Evolutionary conservation across 352 stramenopile genomes (phyloP), one percentile per base, ranked within the genome.

Genomic region (Globisporangium orthogonon): DNA sequence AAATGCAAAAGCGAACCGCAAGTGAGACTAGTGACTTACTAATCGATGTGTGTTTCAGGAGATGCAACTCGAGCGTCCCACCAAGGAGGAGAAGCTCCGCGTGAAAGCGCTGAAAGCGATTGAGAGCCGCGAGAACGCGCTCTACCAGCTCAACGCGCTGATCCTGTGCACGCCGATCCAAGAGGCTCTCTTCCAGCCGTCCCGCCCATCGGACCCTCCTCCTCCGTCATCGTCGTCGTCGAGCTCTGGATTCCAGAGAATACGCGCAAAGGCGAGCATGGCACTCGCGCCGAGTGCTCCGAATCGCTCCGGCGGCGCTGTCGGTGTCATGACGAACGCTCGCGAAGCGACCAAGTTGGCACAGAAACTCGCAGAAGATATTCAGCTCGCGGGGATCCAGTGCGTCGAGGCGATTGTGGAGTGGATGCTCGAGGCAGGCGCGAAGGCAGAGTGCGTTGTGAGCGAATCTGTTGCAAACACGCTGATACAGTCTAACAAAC

Each of bases 371-470:
- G 77, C 73, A 3, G 73, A 69, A 5, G 75, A 88, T 47, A 62
- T 91, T 6, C 81, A 91, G 54, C 39, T 87, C 45, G 54, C 69
- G 1, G 81, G 81, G 1, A 87, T 89, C 15, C 76, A 89, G 45
- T 85, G 74, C n/a, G 78, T 91, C 5, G 81, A 91, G 70, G 67
- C 73, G 15, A 68, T 91, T 31, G 81, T 91, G 7, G 81, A 89
- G 60, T 91, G 81, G 81, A 91, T 91, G 76, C 68, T 91, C 10
- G 76, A 89, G 51, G 77, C 77, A 39, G 81, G 81, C 17, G 76
- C 76, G 6, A 77, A 86, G 47, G 69, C 74, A 52, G 76, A 86
- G 80, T 90, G 74, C 53, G 79, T 78, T 5, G 17, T 14, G 13
- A 17, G 47, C 5, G 13, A 9, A 29, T 51, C 41, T 50, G 1